phyloP scores from a whole-genome alignment of 805 yeast species.

The Candida wancherniae region DNA sequence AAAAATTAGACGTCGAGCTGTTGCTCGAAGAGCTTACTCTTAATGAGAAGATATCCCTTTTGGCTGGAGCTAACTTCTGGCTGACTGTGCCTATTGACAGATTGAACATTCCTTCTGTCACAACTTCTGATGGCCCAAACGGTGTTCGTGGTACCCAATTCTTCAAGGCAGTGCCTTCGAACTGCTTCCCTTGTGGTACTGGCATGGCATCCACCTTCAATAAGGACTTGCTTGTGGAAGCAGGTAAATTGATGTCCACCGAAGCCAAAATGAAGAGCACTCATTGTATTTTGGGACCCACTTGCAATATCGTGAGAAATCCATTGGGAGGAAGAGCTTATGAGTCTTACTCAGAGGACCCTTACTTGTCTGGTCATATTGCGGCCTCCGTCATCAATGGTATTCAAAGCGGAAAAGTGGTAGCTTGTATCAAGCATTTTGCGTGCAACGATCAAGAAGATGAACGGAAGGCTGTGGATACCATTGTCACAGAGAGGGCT shows the following conservation, averaged over 20 bases:
- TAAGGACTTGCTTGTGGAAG: constrained; percentile 42
- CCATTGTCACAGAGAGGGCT: constrained; percentile 54
- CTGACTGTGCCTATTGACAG: constrained; percentile 12
- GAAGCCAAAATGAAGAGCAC: constrained; percentile 54
- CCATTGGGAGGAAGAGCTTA: constrained; percentile 62
- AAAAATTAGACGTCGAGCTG: constrained; percentile 25
- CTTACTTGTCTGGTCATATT: constrained; percentile 41
- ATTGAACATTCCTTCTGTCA: constrained; percentile 15
- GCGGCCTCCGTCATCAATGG: constrained; percentile 52
- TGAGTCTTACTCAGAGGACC: constrained; percentile 62
- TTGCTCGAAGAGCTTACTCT: constrained; percentile 29
- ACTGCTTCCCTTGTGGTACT: constrained; percentile 60
- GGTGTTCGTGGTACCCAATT: constrained; percentile 58
- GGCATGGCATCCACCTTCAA: constrained; percentile 56
- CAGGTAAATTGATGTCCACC: constrained; percentile 49
- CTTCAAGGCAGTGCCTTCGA: constrained; percentile 48
- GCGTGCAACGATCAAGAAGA: constrained; percentile 62
- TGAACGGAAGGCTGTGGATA: constrained; percentile 45
- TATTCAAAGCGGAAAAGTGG: constrained; percentile 46
- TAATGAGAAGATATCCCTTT: constrained; percentile 31
- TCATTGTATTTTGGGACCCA: constrained; percentile 41
- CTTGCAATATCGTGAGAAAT: constrained; percentile 49
- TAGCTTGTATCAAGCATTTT: constrained; percentile 58
- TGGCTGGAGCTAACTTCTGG: constrained; percentile 27
- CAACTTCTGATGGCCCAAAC: constrained; percentile 53